phyloP scores from a whole-genome alignment of 352 stramenopile species.

The Globisporangium apiculatum region DNA sequence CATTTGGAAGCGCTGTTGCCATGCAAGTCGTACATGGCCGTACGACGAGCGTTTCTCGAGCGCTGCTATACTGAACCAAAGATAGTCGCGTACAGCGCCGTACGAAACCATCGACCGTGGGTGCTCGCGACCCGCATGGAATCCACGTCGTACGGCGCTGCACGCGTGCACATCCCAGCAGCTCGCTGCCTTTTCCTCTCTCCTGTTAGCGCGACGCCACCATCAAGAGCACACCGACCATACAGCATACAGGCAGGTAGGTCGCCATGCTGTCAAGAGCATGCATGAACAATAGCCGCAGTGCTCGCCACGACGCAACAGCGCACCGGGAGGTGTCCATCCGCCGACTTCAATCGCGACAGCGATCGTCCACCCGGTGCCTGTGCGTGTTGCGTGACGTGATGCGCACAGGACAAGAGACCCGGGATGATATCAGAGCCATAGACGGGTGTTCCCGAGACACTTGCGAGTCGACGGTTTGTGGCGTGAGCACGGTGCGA shows the following conservation, averaged over 20 bases:
- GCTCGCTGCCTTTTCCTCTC: too few species aligned
- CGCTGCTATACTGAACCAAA: not conserved
- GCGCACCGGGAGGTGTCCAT: not conserved
- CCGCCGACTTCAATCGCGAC: not conserved
- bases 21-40: not conserved
- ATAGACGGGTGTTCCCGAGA: too few species aligned
- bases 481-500: too few species aligned
- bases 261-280: too few species aligned
- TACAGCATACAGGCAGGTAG: too few species aligned
- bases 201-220: too few species aligned
- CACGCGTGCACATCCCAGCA: not conserved
- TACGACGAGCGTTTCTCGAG: not conserved
- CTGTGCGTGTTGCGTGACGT: not conserved
- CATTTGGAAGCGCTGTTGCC: too few species aligned
- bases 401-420: not conserved
- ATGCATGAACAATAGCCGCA: too few species aligned
- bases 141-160: conserved; percentile 1
- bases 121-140: not conserved
- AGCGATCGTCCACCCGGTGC: too few species aligned
- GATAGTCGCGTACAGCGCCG: not conserved
- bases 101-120: not conserved
- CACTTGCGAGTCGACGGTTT: too few species aligned
- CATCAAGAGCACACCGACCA: too few species aligned
- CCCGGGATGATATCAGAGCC: too few species aligned
- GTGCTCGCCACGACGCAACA: not conserved